phyloP scores from a whole-genome alignment of 768 basidiomycete genomes.

The Agrocybe pediades region DNA sequence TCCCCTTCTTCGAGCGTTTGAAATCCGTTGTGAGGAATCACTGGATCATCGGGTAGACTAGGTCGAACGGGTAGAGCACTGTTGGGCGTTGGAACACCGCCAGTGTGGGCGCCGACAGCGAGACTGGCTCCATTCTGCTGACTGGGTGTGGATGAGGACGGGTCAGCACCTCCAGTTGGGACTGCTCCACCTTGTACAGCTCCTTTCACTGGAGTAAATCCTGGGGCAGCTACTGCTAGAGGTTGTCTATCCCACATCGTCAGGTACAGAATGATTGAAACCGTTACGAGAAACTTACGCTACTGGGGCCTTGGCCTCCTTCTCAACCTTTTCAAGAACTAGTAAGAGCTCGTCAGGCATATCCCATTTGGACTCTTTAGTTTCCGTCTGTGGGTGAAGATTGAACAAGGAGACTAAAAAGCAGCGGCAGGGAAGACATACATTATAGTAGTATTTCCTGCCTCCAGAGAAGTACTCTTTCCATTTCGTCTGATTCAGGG shows the following conservation, averaged over 20 bases:
- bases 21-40: constrained; percentile 91
- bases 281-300: constrained; percentile 13
- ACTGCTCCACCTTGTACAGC: constrained; percentile 56
- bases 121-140: constrained; percentile 51
- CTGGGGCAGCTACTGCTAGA: constrained; percentile 40
- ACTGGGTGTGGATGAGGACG: constrained; percentile 49
- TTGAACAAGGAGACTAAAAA: background rate
- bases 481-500: constrained; percentile 90
- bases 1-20: constrained; percentile 86
- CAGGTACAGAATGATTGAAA: constrained; percentile 2
- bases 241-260: constrained; percentile 17
- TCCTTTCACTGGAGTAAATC: constrained; percentile 43
- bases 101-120: constrained; percentile 53
- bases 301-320: constrained; percentile 53
- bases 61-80: constrained; percentile 73
- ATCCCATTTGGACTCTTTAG: constrained; percentile 97
- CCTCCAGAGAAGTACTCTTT: constrained; percentile 95
- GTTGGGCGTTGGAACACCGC: constrained; percentile 54
- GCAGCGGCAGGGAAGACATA: constrained; percentile 30
- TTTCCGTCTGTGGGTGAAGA: constrained; percentile 56
- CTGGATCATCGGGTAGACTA: constrained; percentile 82
- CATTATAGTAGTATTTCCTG: constrained; percentile 90
- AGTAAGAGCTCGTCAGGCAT: constrained; percentile 91
- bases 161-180: constrained; percentile 52
- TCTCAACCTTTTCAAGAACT: constrained; percentile 84